Percentiles rank a stretch among this genome's conserved stretches.
Conservation (phyloP, 2,329 filamentous ascomycete genomes). For the Ophiocordyceps camponoti-leonardi region DNA sequence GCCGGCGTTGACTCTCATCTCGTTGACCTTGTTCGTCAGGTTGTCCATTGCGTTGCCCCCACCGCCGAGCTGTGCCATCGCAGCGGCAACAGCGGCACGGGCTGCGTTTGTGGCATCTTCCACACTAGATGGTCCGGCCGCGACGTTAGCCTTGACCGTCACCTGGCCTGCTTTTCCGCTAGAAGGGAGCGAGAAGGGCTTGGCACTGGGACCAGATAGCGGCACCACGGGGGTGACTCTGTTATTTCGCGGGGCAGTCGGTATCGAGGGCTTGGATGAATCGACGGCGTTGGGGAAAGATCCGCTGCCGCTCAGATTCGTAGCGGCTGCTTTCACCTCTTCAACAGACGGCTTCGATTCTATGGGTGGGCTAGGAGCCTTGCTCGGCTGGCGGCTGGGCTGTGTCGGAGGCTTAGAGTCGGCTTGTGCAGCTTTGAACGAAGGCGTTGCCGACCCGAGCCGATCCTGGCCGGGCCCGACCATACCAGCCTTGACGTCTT, state of each 20-base stretch:
- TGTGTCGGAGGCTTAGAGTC: conserved; percentile 36
- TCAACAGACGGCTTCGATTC: conserved; percentile 48
- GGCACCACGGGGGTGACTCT: conserved; percentile 52
- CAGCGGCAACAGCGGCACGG: conserved; percentile 60
- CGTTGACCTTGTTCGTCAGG: conserved; percentile 55
- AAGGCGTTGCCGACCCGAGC: conserved; percentile 27
- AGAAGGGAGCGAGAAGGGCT: conserved; percentile 18
- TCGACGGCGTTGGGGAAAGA: conserved; percentile 18
- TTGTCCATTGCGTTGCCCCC: conserved; percentile 44
- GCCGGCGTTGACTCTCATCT: conserved; percentile 52
- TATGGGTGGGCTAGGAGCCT: conserved; percentile 44
- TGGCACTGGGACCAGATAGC: conserved; percentile 29
- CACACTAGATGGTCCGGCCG: conserved; percentile 22
- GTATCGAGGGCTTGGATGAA: conserved; percentile 18
- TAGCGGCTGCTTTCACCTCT: conserved; percentile 25
- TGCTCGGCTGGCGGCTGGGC: conserved; percentile 25
- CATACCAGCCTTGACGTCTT: conserved; percentile 24
- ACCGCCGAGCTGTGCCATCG: conserved; percentile 53
- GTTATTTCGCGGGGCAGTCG: conserved; percentile 29
- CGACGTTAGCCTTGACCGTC: conserved; percentile 17
- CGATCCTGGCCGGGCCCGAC: conserved; percentile 29
- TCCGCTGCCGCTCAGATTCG: conserved; percentile 19
- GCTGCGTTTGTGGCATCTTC: conserved; percentile 58
- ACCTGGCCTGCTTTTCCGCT: conserved; percentile 11
- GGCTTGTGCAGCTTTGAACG: conserved; percentile 24